A percentile compares a stretch with the other conserved stretches of the same genome.
Evolutionary conservation across 208 protist species (phyloP).

Genomic region (Leishmania tarentolae): DNA sequence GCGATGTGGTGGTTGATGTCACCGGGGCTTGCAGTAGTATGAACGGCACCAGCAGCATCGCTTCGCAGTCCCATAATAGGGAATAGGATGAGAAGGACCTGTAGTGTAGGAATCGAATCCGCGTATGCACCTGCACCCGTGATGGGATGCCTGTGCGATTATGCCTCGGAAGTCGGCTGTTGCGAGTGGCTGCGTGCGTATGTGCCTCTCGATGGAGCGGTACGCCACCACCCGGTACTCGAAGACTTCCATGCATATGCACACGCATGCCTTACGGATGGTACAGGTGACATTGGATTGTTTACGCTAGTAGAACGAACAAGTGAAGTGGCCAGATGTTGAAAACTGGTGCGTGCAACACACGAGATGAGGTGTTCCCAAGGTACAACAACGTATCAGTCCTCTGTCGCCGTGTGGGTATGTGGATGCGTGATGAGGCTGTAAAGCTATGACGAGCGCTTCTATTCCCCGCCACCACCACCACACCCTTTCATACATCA

Average conservation of each 20-base stretch:
- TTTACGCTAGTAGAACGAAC: not conserved
- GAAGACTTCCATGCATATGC: not conserved
- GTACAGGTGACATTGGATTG: not conserved
- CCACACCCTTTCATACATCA: not conserved
- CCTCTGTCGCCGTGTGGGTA: not conserved
- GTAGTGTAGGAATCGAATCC: slow-evolving; percentile 13
- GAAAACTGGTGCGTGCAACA: not conserved
- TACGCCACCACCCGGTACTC: not conserved
- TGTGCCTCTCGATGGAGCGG: not conserved
- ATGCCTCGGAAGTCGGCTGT: not conserved
- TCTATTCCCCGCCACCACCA: not conserved
- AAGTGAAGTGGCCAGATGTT: not conserved
- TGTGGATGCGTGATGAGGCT: not conserved
- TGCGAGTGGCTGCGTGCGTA: not conserved
- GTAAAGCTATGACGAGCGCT: not conserved
- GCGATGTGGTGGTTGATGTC: not conserved
- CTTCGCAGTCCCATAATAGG: not conserved
- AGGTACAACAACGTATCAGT: not conserved
- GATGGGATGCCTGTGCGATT: not conserved
- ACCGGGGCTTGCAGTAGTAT: not conserved
- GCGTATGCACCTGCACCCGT: not conserved
- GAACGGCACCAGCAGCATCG: not conserved
- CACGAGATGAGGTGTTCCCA: not conserved
- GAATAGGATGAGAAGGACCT: not conserved
- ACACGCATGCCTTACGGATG: not conserved